Evolutionary conservation across 306 rosid species (phyloP).

Genomic region (Medicago ruthenica): DNA sequence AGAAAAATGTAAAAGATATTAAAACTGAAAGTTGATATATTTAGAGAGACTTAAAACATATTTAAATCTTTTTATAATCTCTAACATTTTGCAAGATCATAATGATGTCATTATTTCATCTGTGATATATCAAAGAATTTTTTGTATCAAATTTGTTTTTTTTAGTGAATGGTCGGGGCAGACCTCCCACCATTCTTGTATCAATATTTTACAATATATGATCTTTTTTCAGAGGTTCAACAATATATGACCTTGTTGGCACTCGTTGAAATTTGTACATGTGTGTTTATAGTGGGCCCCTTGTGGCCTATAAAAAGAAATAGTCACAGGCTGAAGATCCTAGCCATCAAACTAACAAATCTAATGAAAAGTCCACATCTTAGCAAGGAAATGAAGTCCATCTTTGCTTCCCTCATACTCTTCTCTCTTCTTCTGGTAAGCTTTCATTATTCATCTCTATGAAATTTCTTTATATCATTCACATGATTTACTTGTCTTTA

Average conservation of each 20-base stretch:
- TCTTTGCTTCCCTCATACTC: slow-evolving; percentile 45
- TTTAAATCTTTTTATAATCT: too few relatives aligned
- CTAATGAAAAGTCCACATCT: slow-evolving; percentile 29
- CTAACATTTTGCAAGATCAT: too few relatives aligned
- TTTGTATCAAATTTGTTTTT: too few relatives aligned
- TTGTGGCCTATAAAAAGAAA: slow-evolving; percentile 55
- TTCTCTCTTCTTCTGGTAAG: slow-evolving; percentile 66
- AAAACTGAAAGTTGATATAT: too few relatives aligned
- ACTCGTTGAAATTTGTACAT: neutral
- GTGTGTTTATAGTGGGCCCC: neutral
- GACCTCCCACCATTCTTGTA: too few relatives aligned
- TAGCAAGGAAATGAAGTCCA: slow-evolving; percentile 54
- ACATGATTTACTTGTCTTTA: neutral
- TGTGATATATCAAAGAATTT: too few relatives aligned
- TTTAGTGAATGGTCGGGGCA: too few relatives aligned
- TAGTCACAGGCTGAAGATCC: slow-evolving; percentile 44
- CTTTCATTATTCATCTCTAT: slow-evolving; percentile 10
- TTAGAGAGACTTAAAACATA: too few relatives aligned
- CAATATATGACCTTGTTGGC: neutral
- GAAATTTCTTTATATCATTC: slow-evolving; percentile 3
- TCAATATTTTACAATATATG: too few relatives aligned
- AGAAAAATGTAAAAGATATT: too few relatives aligned
- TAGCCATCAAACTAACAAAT: slow-evolving; percentile 41
- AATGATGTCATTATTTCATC: too few relatives aligned
- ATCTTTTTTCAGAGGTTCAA: too few relatives aligned